Base-by-base conservation (phyloP, 805 yeast species). In the Kuraishia piskuri region DNA sequence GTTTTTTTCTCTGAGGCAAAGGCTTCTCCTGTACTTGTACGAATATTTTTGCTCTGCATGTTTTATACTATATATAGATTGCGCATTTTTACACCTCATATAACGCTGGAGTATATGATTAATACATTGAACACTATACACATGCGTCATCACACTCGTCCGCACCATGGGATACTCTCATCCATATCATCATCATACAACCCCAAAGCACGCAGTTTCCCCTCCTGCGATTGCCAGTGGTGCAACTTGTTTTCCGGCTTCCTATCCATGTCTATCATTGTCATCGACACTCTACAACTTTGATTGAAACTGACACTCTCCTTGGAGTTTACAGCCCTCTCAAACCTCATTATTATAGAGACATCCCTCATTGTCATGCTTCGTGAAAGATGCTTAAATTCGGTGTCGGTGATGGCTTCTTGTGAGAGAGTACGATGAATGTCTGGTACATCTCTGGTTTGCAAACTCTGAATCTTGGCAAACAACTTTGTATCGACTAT, bases 281-380 rank as follows among this genome's bases (percentile, higher is more conserved):
- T 60, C 46, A 9, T 51, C 48, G 25, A 20, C 44, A 17, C 14
- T 44, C 53, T 52, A 31, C 31, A 21, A 14, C 24, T 22, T 2
- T 4, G 20, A 44, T 17, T n/a, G 36, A 17, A 17, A 14, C 31
- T 10, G 6, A 52, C 52, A 8, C 22, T 24, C n/a, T 51, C 36
- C 20, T 47, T 22, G 22, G 17, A 68, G 53, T 66, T 69, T 47
- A 78, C 14, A 36, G 46, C 48, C 8, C 21, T 36, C 9, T 24
- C 44, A 10, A 49, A 65, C 48, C 72, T 71, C 20, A 78, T 58
- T 53, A 79, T 74, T 9, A 80, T 56, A 0, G 83, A 80, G 17
- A 77, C 77, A 59, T 80, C 84, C 56, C 80, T 67, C 50, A 80
- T 58, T 0, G 84, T 76, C 84, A 80, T 80, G 1, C 73, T 70